A percentile compares a stretch with the other conserved stretches of the same genome.
phyloP scores from a whole-genome alignment of 176 grass and related monocot species.

The Coix lacrymajobi region DNA sequence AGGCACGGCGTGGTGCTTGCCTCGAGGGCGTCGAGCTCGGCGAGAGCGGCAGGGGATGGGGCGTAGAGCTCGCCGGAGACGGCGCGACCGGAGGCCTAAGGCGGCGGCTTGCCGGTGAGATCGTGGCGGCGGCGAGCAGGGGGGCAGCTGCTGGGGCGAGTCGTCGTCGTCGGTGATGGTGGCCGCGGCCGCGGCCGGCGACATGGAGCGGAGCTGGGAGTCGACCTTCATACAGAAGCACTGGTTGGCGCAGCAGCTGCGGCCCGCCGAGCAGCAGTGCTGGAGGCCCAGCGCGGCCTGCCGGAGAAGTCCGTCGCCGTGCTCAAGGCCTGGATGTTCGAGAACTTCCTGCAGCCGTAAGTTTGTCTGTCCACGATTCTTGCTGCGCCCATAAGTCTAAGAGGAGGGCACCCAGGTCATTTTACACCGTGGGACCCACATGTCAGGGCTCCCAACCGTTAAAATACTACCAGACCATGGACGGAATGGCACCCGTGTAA shows the following conservation, averaged over 20 bases:
- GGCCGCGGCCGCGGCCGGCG: background rate
- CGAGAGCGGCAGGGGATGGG: constrained; percentile 28
- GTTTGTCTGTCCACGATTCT: constrained; percentile 9
- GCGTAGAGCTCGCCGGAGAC: constrained; percentile 41
- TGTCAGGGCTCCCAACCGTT: no score
- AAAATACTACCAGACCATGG: no score
- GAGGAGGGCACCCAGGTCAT: no score
- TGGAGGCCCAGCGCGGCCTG: constrained; percentile 83
- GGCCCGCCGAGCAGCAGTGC: constrained; percentile 54
- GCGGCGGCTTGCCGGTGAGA: constrained; percentile 41
- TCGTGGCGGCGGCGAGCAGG: constrained; percentile 20
- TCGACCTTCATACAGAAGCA: constrained; percentile 66
- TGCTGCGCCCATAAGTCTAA: no score
- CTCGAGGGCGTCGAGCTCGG: constrained; percentile 52
- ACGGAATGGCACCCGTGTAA: no score
- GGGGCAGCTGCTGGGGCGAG: background rate
- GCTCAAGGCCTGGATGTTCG: constrained; percentile 85
- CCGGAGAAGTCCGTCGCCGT: constrained; percentile 82
- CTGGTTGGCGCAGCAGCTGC: constrained; percentile 51
- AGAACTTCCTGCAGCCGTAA: constrained; percentile 95
- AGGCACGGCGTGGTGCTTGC: background rate
- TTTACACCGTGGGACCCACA: no score
- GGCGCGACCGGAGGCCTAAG: constrained; percentile 32
- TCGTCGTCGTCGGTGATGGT: constrained; percentile 4
- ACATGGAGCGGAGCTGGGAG: constrained; percentile 43